phyloP scores from a whole-genome alignment of 805 yeast species.

The Candida montana region DNA sequence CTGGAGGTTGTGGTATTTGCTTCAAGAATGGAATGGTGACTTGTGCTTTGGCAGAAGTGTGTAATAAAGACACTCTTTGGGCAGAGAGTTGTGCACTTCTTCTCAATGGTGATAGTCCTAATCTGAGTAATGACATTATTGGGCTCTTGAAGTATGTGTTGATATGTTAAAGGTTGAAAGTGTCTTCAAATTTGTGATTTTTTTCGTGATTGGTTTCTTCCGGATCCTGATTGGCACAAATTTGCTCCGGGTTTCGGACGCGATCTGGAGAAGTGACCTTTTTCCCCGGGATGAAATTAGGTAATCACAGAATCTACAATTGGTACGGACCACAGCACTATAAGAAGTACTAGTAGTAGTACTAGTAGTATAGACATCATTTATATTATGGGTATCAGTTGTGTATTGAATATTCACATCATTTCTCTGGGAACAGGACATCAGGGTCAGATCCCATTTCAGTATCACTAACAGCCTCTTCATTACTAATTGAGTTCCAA shows the following conservation, averaged over 20 bases:
- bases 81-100: conserved; percentile 1
- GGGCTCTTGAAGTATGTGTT: neutral
- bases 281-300: neutral
- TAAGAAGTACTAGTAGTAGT: neutral
- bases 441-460: conserved; percentile 31
- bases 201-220: conserved; percentile 9
- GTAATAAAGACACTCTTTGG: conserved; percentile 11
- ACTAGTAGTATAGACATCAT: too few species aligned
- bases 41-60: conserved; percentile 27
- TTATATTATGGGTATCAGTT: too few species aligned
- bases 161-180: neutral
- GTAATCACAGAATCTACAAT: neutral
- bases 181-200: neutral
- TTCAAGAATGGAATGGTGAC: conserved; percentile 46
- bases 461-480: conserved; percentile 26
- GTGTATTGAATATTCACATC: too few species aligned
- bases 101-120: conserved; percentile 10
- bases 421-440: conserved; percentile 12
- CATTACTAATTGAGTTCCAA: conserved; percentile 19
- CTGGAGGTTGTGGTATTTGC: conserved; percentile 78
- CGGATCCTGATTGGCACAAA: conserved; percentile 9
- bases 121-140: conserved; percentile 7
- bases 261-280: conserved; percentile 8
- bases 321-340: neutral
- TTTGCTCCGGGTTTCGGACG: conserved; percentile 13